Evolutionary conservation across 2,329 filamentous ascomycete genomes (phyloP), one percentile per base, ranked within the genome.

Genomic region (Neopestalotiopsis sp.): DNA sequence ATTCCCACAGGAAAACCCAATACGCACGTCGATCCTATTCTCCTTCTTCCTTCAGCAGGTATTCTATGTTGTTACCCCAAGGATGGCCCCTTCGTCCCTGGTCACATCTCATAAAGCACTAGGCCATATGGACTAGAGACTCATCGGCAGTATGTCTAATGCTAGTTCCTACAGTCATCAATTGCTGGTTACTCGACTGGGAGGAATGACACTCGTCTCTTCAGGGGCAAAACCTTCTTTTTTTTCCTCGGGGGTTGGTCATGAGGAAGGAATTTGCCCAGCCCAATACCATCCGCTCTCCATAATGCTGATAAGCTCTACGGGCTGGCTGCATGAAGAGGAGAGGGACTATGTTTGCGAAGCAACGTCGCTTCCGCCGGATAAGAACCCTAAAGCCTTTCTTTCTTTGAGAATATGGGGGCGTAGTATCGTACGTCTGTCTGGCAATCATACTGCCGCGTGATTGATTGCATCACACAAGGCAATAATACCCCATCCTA

Each of bases 91-190:
- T n/a, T 24, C 6, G 45, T 24, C 20, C 14, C 45, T 24, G 3
- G 45, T 52, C 45, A 52, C 45, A 52, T 52, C 45, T 52, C 45
- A 52, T 52, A 52, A 52, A 52, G n/a, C 45, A 52, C 45, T 52
- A 52, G n/a, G n/a, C 20, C 45, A 52, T n/a, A 52, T 20, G 9
- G 45, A 52, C 45, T 52, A 24, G 45, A 20, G 14, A 52, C 45
- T 52, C 45, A 52, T 52, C 45, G 14, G 45, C 45, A 52, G 45
- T 38, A 7, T 38, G 34, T 52, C 17, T 20, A 52, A 17, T n/a
- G 45, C 45, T 20, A 38, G 34, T 38, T 38, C n/a, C 17, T 17
- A 52, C 14, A n/a, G 45, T 52, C 45, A 20, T 20, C 45, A 9
- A 17, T 17, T 7, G 45, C 45, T 52, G 17, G 17, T 17, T 52